Evolutionary conservation across 306 rosid species (phyloP).

Genomic region (Medicago lupulina): DNA sequence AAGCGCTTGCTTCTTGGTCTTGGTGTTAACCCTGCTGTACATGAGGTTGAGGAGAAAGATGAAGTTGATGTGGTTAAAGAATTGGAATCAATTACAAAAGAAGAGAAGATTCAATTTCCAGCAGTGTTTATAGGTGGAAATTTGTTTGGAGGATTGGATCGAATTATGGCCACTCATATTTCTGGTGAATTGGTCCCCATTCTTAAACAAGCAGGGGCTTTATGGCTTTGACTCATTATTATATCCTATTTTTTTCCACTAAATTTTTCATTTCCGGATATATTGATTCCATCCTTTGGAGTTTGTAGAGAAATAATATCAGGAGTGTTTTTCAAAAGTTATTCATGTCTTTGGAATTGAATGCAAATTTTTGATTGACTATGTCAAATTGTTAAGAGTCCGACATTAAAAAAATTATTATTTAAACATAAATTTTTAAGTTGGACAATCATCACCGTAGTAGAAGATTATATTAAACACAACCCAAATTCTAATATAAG

Average conservation of each 20-base stretch:
- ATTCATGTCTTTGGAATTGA: background rate
- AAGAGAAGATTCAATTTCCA: conserved; percentile 54
- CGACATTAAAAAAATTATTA: too few relatives aligned
- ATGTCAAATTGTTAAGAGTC: too few relatives aligned
- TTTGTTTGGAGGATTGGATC: conserved; percentile 70
- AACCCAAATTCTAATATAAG: too few relatives aligned
- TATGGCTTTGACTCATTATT: conserved; percentile 55
- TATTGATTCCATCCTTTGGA: conserved; percentile 21
- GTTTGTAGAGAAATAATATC: background rate
- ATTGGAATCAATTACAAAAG: conserved; percentile 36
- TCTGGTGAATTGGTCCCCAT: conserved; percentile 72
- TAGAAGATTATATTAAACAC: too few relatives aligned
- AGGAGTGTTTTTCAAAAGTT: background rate
- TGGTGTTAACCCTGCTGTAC: conserved; percentile 63
- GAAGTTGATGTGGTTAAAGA: conserved; percentile 47
- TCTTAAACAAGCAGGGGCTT: conserved; percentile 67
- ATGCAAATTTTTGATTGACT: background rate
- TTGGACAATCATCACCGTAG: too few relatives aligned
- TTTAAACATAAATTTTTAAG: too few relatives aligned
- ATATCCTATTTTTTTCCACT: background rate
- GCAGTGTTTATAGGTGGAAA: conserved; percentile 63
- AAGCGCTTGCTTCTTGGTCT: conserved; percentile 61
- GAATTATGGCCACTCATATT: conserved; percentile 72
- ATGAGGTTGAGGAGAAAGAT: conserved; percentile 63
- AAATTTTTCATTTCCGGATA: background rate